Conservation (phyloP, 2,329 filamentous ascomycete species). For the Colletotrichum sublineola region DNA sequence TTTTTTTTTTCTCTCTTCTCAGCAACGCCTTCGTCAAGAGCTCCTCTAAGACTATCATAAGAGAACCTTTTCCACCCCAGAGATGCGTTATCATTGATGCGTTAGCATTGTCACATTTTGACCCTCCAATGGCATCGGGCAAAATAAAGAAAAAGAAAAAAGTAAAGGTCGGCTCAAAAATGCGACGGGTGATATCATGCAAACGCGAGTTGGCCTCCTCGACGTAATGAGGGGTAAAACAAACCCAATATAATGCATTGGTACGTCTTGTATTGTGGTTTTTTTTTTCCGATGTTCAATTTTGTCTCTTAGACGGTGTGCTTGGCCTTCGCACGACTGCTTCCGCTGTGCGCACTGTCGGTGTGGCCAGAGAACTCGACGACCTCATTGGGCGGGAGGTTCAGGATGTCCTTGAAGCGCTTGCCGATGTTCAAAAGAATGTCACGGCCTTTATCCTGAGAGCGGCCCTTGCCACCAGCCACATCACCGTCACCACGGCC, state of each 20-base stretch:
- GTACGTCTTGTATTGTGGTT: constrained; percentile 24
- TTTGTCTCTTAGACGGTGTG: constrained; percentile 75
- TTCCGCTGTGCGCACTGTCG: constrained; percentile 91
- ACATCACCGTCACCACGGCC: constrained; percentile 80
- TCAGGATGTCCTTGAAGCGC: constrained; percentile 92
- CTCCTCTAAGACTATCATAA: constrained; percentile 41
- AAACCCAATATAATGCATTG: constrained; percentile 35
- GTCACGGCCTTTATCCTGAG: constrained; percentile 85
- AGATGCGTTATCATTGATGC: constrained; percentile 42
- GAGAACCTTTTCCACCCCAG: constrained; percentile 41
- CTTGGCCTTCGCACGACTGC: constrained; percentile 96
- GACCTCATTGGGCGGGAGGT: constrained; percentile 79
- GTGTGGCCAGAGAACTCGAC: constrained; percentile 98
- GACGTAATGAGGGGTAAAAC: constrained; percentile 21
- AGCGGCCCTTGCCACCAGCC: constrained; percentile 82
- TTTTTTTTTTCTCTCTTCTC: constrained; percentile 37
- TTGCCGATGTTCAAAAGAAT: constrained; percentile 86
- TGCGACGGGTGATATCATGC: constrained; percentile 39
- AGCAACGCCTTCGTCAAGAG: constrained; percentile 42
- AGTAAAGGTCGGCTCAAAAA: constrained; percentile 37
- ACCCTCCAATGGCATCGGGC: constrained; percentile 27
- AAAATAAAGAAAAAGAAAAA: constrained; percentile 28
- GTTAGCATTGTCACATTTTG: constrained; percentile 33
- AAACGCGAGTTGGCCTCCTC: constrained; percentile 27
- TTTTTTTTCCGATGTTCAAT: constrained; percentile 11